A percentile compares a stretch with the other conserved stretches of the same genome.
Conservation (phyloP, 805 yeast genomes). For the Wickerhamiella alocasiicola region DNA sequence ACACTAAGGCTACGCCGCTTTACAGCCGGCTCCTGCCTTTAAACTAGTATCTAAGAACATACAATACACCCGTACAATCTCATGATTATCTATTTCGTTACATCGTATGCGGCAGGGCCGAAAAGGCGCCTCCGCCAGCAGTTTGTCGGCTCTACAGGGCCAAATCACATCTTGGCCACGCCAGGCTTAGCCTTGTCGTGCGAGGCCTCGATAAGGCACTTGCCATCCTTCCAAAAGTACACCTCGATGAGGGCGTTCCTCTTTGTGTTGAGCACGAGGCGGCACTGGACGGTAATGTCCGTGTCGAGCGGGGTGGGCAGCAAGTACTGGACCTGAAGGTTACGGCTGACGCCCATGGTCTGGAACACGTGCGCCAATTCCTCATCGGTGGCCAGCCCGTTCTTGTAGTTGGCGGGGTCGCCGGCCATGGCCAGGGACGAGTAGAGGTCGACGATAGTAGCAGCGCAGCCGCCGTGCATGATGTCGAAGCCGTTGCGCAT, state of each 20-base stretch:
- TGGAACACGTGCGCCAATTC: slow-evolving; percentile 14
- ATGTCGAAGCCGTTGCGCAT: slow-evolving; percentile 20
- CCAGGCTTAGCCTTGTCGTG: slow-evolving; percentile 27
- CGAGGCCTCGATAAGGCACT: slow-evolving; percentile 18
- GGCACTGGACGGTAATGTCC: slow-evolving; percentile 18
- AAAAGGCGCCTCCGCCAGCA: too few relatives aligned
- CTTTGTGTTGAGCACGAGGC: slow-evolving; percentile 21
- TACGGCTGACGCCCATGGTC: slow-evolving; percentile 22
- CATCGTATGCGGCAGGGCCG: too few relatives aligned
- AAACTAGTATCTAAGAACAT: too few relatives aligned
- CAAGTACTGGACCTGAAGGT: slow-evolving; percentile 22
- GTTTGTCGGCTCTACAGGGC: too few relatives aligned
- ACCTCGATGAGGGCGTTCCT: slow-evolving; percentile 20
- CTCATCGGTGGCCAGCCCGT: slow-evolving; percentile 11
- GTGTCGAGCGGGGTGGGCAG: slow-evolving; percentile 23
- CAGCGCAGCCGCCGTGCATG: slow-evolving; percentile 27
- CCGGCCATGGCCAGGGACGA: slow-evolving; percentile 21
- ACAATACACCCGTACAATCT: too few relatives aligned
- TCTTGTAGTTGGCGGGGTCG: slow-evolving; percentile 21
- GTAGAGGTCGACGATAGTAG: slow-evolving; percentile 23
- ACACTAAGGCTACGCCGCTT: too few relatives aligned
- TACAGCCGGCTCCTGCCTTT: too few relatives aligned
- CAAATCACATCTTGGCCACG: too few relatives aligned
- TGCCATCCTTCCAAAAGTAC: slow-evolving; percentile 16
- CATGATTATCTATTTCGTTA: too few relatives aligned